Conservation (phyloP, 192 early-diverging fungal species). For the Phlyctochytrium bullatum region DNA sequence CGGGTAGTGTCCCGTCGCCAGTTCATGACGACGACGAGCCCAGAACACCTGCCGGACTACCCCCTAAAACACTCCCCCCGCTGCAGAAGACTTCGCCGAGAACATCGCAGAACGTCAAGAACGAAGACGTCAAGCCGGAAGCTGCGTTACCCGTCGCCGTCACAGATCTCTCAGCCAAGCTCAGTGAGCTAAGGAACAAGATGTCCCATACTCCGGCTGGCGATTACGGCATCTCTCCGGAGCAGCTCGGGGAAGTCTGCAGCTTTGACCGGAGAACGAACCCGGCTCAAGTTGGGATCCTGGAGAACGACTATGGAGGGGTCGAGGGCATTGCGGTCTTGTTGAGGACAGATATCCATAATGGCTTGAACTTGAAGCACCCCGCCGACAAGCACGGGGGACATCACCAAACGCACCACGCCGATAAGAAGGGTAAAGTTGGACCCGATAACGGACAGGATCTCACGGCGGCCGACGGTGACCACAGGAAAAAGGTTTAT, state of each 20-base stretch:
- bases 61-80: no score
- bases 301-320: conserved; percentile 47
- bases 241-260: conserved; percentile 43
- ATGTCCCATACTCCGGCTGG: background rate
- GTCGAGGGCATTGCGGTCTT: conserved; percentile 46
- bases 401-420: background rate
- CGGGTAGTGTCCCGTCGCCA: no score
- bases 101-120: no score
- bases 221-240: conserved; percentile 27
- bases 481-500: conserved; percentile 35
- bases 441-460: conserved; percentile 9
- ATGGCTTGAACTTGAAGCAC: conserved; percentile 35
- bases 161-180: no score
- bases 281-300: conserved; percentile 30
- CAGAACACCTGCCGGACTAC: no score
- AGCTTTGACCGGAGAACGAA: conserved; percentile 48
- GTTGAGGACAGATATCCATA: conserved; percentile 40
- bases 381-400: no score
- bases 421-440: conserved; percentile 4
- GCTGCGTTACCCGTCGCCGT: no score
- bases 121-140: no score
- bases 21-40: no score
- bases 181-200: background rate
- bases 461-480: conserved; percentile 41
- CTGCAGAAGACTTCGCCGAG: no score